Conservation (phyloP, 805 yeast species). For the Clavispora vitiphila region DNA sequence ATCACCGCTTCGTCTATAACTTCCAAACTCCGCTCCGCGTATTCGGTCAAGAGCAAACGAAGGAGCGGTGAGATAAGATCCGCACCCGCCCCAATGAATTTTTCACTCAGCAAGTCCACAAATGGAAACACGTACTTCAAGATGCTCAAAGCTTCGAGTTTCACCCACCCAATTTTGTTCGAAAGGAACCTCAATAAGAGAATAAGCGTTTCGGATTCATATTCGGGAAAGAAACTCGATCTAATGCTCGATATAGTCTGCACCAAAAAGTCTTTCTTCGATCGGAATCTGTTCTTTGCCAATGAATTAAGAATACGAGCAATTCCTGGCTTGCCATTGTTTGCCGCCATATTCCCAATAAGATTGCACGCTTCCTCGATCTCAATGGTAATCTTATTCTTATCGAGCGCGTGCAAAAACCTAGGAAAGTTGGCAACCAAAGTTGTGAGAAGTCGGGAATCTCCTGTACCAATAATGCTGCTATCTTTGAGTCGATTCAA, state of each 20-base stretch:
- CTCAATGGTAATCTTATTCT: constrained; percentile 43
- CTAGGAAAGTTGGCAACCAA: constrained; percentile 78
- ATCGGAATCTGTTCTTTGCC: constrained; percentile 73
- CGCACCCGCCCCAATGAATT: constrained; percentile 87
- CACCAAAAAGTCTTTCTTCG: constrained; percentile 82
- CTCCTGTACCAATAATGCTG: constrained; percentile 70
- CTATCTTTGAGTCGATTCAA: constrained; percentile 63
- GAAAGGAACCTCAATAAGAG: constrained; percentile 74
- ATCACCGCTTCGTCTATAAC: constrained; percentile 81
- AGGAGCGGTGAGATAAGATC: constrained; percentile 88
- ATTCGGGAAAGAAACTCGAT: constrained; percentile 64
- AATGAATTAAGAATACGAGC: constrained; percentile 73
- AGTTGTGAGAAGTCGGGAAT: constrained; percentile 64
- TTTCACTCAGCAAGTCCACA: constrained; percentile 71
- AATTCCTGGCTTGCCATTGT: constrained; percentile 50
- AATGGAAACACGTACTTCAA: constrained; percentile 70
- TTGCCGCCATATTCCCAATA: constrained; percentile 58
- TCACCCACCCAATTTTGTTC: constrained; percentile 75
- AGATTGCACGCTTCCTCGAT: constrained; percentile 36
- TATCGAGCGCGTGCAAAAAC: constrained; percentile 73
- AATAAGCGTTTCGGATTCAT: constrained; percentile 68
- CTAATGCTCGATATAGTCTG: constrained; percentile 74
- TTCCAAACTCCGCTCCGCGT: constrained; percentile 82
- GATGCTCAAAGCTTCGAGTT: constrained; percentile 70
- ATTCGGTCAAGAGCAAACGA: constrained; percentile 73